phyloP scores from a whole-genome alignment of 805 yeast species.

The Metschnikowia continentalis region DNA sequence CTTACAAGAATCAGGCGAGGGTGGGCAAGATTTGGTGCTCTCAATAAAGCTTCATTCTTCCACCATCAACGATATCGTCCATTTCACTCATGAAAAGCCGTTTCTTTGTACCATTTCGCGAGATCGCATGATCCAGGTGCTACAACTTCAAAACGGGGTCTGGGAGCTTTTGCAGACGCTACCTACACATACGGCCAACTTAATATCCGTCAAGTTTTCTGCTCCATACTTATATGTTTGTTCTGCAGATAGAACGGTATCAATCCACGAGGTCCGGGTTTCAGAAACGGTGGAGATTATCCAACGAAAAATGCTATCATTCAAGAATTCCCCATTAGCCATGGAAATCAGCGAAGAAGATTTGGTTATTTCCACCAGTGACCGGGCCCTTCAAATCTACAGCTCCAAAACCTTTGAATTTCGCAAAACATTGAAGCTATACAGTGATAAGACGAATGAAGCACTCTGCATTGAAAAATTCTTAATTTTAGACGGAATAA shows the following conservation, averaged over 20 bases:
- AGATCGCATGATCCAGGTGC: slow-evolving; percentile 61
- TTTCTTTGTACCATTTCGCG: slow-evolving; percentile 49
- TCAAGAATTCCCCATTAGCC: slow-evolving; percentile 49
- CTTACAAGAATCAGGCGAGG: slow-evolving; percentile 7
- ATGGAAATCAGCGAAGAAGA: slow-evolving; percentile 36
- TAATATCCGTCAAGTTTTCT: slow-evolving; percentile 33
- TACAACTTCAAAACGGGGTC: slow-evolving; percentile 21
- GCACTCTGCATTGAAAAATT: slow-evolving; percentile 45
- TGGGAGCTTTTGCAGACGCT: slow-evolving; percentile 61
- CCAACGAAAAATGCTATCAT: slow-evolving; percentile 46
- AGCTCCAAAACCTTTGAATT: slow-evolving; percentile 31
- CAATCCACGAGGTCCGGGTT: slow-evolving; percentile 42
- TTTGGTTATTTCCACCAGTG: slow-evolving; percentile 49
- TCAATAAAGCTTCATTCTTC: slow-evolving; percentile 49
- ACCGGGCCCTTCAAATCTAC: slow-evolving; percentile 44
- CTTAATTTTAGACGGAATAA: slow-evolving; percentile 24
- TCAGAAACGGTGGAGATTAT: slow-evolving; percentile 16
- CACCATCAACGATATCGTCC: slow-evolving; percentile 42
- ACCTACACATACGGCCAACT: slow-evolving; percentile 54
- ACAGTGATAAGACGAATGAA: slow-evolving; percentile 35
- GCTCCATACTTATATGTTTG: slow-evolving; percentile 43
- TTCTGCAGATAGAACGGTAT: slow-evolving; percentile 59
- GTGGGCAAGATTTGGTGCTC: slow-evolving; percentile 14
- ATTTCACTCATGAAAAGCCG: slow-evolving; percentile 21
- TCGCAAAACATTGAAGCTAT: slow-evolving; percentile 37